These are phyloP conservation scores for Xylaria sp. DNA, from an alignment of 2,329 filamentous ascomycete genomes.

Conservation along the genomic window DNA sequence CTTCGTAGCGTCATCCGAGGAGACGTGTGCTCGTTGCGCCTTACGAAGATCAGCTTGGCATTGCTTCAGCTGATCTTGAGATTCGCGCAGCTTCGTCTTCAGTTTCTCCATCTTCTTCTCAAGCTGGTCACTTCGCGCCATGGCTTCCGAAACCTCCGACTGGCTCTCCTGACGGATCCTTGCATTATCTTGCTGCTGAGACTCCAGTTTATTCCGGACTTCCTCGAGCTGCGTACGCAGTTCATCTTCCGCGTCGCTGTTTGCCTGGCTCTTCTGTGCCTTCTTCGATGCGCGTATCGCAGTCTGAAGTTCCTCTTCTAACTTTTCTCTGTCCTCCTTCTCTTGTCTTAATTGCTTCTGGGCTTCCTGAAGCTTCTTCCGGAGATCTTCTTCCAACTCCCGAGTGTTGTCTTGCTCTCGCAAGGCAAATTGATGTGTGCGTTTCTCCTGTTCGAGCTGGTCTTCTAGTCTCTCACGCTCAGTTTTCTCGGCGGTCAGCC, in stretches of 20 bases:
- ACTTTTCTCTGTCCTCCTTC: slow-evolving; percentile 36
- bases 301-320: slow-evolving; percentile 41
- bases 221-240: slow-evolving; percentile 37
- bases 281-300: slow-evolving; percentile 36
- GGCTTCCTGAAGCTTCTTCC: slow-evolving; percentile 37
- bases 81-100: slow-evolving; percentile 68
- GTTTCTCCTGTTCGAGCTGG: slow-evolving; percentile 38
- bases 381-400: slow-evolving; percentile 37
- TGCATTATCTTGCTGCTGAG: slow-evolving; percentile 50
- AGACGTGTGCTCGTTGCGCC: slow-evolving; percentile 43
- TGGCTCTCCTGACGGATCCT: slow-evolving; percentile 50
- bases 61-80: slow-evolving; percentile 74
- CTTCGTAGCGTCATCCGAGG: slow-evolving; percentile 37
- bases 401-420: slow-evolving; percentile 38
- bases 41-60: slow-evolving; percentile 49
- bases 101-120: slow-evolving; percentile 73
- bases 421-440: slow-evolving; percentile 33
- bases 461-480: slow-evolving; percentile 38
- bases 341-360: slow-evolving; percentile 36
- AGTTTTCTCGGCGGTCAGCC: slow-evolving; percentile 35
- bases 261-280: slow-evolving; percentile 29
- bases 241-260: slow-evolving; percentile 30
- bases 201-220: slow-evolving; percentile 35
- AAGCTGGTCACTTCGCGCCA: slow-evolving; percentile 64
- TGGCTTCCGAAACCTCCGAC: slow-evolving; percentile 61